Evolutionary conservation across 805 yeast genomes (phyloP).

Genomic region (Ogataea polymorpha): DNA sequence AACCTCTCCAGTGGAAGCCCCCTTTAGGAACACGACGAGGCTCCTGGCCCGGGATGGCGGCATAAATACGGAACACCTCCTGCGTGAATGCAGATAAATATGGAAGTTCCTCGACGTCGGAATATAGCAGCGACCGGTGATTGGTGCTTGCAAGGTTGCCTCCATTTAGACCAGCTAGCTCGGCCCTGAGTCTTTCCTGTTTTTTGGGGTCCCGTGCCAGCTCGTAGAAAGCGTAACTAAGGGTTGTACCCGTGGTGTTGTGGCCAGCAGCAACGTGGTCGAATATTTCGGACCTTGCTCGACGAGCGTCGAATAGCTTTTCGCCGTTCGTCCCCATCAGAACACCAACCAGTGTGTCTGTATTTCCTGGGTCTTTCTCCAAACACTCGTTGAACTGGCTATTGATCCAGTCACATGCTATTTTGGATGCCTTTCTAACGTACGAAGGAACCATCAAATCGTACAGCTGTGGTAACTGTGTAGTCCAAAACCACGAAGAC

Average conservation of each 20-base stretch:
- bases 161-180: conserved; percentile 32
- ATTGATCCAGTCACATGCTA: conserved; percentile 45
- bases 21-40: conserved; percentile 49
- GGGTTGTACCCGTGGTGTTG: conserved; percentile 67
- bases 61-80: conserved; percentile 60
- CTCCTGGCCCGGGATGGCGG: conserved; percentile 74
- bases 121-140: conserved; percentile 29
- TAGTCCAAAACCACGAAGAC: conserved; percentile 64
- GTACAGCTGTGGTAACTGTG: conserved; percentile 55
- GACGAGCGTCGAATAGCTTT: conserved; percentile 16
- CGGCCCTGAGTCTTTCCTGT: conserved; percentile 48
- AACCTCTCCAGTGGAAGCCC: conserved; percentile 29
- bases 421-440: conserved; percentile 37
- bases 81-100: conserved; percentile 57
- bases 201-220: conserved; percentile 46
- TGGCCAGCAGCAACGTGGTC: conserved; percentile 79
- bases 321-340: conserved; percentile 17
- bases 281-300: conserved; percentile 46
- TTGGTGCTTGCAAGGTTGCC: conserved; percentile 20
- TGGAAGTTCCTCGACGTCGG: conserved; percentile 51
- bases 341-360: conserved; percentile 24
- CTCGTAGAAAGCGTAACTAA: conserved; percentile 58
- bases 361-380: conserved; percentile 10
- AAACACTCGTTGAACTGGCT: conserved; percentile 26
- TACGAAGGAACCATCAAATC: conserved; percentile 42